These are phyloP conservation scores for Phlebopus sp. DNA, from an alignment of 1,284 basidiomycete species.

Conservation along the genomic window DNA sequence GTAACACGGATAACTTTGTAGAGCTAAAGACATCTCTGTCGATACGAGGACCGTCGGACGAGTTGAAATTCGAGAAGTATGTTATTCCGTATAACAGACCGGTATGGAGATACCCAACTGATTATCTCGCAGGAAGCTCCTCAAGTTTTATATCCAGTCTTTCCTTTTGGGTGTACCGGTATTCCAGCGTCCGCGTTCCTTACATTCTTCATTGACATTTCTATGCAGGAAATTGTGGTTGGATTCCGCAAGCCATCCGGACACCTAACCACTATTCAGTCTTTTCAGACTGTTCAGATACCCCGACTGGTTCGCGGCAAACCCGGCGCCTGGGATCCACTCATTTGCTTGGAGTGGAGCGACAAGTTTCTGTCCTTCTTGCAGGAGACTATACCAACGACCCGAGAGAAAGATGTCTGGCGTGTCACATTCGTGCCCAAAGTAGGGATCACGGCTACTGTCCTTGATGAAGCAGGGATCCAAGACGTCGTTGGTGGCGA, in stretches of 20 bases:
- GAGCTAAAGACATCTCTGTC: constrained; percentile 92
- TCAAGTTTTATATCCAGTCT: constrained; percentile 96
- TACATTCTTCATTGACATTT: constrained; percentile 3
- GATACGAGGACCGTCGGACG: constrained; percentile 70
- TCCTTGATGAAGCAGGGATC: constrained; percentile 46
- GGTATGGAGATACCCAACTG: constrained; percentile 1
- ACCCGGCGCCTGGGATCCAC: constrained; percentile 75
- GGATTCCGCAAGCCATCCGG: constrained; percentile 88
- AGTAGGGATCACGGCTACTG: constrained; percentile 44
- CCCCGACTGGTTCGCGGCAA: constrained; percentile 75
- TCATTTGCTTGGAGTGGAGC: constrained; percentile 74
- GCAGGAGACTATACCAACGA: constrained; percentile 33
- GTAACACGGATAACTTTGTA: constrained; percentile 66
- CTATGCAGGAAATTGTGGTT: constrained; percentile 74
- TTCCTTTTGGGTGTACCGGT: constrained; percentile 90
- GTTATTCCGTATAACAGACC: neutral
- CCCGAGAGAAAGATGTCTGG: constrained; percentile 49
- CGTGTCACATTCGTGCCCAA: constrained; percentile 61
- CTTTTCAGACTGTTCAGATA: constrained; percentile 71
- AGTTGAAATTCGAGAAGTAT: constrained; percentile 80
- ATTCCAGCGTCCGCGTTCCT: constrained; percentile 28
- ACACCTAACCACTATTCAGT: constrained; percentile 56
- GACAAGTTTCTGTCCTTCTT: constrained; percentile 61
- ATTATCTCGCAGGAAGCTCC: constrained; percentile 63
- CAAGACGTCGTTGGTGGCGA: constrained; percentile 62